Conservation (phyloP, 345 rosid species). For the Gossypium ekmanianum region DNA sequence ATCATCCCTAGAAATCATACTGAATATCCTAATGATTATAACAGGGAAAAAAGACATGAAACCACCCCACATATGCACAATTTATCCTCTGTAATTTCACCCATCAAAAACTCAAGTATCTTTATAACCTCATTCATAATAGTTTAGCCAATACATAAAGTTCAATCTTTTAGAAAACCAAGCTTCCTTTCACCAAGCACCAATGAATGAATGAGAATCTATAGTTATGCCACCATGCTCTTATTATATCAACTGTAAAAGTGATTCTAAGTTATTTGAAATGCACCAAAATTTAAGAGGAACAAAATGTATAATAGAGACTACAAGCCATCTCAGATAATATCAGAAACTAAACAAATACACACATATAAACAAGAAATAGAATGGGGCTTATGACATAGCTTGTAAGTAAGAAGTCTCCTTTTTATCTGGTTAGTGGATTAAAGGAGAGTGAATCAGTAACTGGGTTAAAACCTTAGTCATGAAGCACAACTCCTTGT, state of each 20-base stretch:
- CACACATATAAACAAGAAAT: neutral
- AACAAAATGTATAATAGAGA: neutral
- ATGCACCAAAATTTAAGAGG: neutral
- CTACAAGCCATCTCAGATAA: neutral
- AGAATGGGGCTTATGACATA: neutral
- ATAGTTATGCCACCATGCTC: neutral
- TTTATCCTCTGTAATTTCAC: conserved; percentile 1
- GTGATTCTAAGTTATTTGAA: neutral
- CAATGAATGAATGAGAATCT: neutral
- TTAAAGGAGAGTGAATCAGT: neutral
- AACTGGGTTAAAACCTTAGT: neutral
- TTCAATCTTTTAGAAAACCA: neutral
- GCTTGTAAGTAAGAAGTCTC: neutral
- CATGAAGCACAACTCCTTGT: neutral
- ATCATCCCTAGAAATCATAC: neutral
- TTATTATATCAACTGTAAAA: neutral
- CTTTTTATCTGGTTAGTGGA: neutral
- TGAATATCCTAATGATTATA: neutral
- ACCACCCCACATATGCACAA: neutral
- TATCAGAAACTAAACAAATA: neutral
- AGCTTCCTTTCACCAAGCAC: conserved; percentile 4
- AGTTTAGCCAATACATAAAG: neutral
- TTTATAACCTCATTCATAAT: neutral
- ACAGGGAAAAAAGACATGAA: neutral
- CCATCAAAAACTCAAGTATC: neutral